phyloP scores from a whole-genome alignment of 176 grass and related monocot genomes.

The Echinochloa phyllopogon region DNA sequence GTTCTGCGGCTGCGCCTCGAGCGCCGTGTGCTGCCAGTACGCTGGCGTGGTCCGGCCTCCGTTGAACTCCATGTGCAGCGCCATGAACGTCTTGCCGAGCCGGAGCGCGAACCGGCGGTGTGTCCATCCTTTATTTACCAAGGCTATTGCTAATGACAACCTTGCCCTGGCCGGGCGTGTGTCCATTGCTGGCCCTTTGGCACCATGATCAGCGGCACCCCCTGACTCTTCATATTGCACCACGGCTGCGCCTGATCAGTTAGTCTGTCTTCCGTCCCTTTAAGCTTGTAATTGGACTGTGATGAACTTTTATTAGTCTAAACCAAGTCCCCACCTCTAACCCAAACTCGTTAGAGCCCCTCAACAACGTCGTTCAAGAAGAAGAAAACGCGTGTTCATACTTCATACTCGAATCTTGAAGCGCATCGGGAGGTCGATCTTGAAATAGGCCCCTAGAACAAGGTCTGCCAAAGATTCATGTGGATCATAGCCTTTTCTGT shows the following conservation, averaged over 20 bases:
- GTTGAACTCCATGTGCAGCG: slow-evolving; percentile 61
- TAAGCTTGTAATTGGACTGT: not conserved
- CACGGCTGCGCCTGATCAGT: too few relatives aligned
- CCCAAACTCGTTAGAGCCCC: not conserved
- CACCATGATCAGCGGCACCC: too few relatives aligned
- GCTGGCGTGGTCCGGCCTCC: slow-evolving; percentile 22
- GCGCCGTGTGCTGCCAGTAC: slow-evolving; percentile 63
- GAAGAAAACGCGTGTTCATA: not conserved
- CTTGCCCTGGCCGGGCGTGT: too few relatives aligned
- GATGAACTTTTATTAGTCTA: not conserved
- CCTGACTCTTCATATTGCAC: too few relatives aligned
- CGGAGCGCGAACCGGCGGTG: slow-evolving; percentile 56
- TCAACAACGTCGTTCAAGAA: not conserved
- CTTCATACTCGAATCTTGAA: not conserved
- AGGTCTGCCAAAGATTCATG: too few relatives aligned
- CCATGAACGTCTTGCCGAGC: slow-evolving; percentile 46
- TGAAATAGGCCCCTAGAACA: too few relatives aligned
- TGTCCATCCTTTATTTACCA: too few relatives aligned
- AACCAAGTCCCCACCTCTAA: not conserved
- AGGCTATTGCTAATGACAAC: too few relatives aligned
- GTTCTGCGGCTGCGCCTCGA: slow-evolving; percentile 28
- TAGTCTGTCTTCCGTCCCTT: too few relatives aligned
- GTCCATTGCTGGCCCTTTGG: too few relatives aligned
- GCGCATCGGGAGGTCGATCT: too few relatives aligned
- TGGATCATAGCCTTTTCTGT: not conserved